A percentile compares a stretch with the other conserved stretches of the same genome.
Conservation (phyloP, 805 yeast genomes). For the Grigorovia transvaalensis region DNA sequence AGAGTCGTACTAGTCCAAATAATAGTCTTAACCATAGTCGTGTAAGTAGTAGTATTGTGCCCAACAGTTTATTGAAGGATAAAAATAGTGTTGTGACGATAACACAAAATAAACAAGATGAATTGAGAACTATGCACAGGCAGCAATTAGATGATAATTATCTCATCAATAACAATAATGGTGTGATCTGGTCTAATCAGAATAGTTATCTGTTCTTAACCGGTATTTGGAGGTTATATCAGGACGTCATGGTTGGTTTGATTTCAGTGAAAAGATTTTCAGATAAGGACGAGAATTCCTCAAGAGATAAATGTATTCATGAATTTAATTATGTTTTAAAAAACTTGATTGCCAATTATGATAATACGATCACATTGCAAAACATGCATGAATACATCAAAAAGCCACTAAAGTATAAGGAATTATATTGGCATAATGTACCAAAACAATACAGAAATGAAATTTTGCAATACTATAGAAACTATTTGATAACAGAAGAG, state of each 20-base stretch:
- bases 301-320: conserved; percentile 1
- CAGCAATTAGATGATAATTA: background rate
- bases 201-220: conserved; percentile 81
- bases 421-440: conserved; percentile 1
- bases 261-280: conserved; percentile 5
- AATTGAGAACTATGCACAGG: background rate
- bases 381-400: background rate
- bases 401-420: background rate
- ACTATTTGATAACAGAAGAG: background rate
- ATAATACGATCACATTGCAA: background rate
- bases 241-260: conserved; percentile 24
- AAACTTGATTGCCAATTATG: background rate
- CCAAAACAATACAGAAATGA: background rate
- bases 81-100: background rate
- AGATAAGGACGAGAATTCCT: background rate
- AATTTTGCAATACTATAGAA: background rate
- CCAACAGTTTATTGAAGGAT: background rate
- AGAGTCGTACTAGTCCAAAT: background rate
- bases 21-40: background rate
- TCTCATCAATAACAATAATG: conserved; percentile 36
- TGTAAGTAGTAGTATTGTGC: background rate
- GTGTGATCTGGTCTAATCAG: conserved; percentile 78
- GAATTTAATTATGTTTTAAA: conserved; percentile 2
- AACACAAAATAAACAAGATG: background rate
- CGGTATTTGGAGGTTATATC: conserved; percentile 63